Conservation (phyloP, 2,329 filamentous ascomycete species). For the Colletotrichum gloeosporioides region DNA sequence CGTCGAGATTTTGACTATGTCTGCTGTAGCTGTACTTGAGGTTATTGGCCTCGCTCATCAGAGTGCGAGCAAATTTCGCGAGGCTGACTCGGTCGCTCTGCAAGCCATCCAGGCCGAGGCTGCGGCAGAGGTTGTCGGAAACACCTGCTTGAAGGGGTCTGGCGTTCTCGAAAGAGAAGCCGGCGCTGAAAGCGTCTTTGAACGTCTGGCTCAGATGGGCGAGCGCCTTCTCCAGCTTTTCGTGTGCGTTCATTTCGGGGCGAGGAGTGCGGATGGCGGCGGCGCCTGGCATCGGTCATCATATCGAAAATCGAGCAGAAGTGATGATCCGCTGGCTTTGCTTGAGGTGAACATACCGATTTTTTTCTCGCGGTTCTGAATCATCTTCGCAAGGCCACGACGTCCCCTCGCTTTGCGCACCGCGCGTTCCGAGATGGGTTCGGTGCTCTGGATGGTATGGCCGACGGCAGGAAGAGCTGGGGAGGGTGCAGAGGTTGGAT, state of each 20-base stretch:
- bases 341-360: not conserved
- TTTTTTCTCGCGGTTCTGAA: not conserved
- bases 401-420: not conserved
- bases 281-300: not conserved
- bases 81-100: rapidly evolving
- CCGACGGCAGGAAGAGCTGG: not conserved
- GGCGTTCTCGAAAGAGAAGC: not conserved
- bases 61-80: not conserved
- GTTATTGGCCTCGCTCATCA: not conserved
- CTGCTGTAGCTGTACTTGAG: not conserved
- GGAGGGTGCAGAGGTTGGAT: not conserved
- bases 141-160: not conserved
- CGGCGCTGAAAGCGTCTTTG: not conserved
- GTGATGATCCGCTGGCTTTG: rapidly evolving
- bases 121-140: not conserved
- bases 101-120: not conserved
- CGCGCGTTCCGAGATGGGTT: not conserved
- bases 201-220: rapidly evolving
- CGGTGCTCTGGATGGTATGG: not conserved
- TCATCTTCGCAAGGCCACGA: not conserved
- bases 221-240: not conserved
- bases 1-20: not conserved
- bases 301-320: not conserved
- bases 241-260: not conserved
- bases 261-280: not conserved